These are phyloP conservation scores for Discostella stelligeroides DNA, from an alignment of 108 stramenopile species.

Conservation along the genomic window DNA sequence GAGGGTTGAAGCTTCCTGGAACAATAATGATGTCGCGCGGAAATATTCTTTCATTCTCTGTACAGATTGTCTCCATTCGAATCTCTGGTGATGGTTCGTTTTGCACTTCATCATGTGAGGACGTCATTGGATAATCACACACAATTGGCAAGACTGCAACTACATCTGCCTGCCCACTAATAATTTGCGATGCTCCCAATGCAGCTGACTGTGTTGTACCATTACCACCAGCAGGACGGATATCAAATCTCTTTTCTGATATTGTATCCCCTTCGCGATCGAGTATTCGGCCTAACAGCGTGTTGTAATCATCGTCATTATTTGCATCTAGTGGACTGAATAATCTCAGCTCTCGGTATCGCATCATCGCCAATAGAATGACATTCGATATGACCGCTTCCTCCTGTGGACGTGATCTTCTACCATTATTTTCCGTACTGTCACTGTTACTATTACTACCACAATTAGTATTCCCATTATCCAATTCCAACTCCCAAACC, in stretches of 20 bases:
- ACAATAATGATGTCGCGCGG: slow-evolving; percentile 69
- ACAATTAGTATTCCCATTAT: too few species aligned
- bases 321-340: background rate
- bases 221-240: background rate
- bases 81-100: slow-evolving; percentile 6
- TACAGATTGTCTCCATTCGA: slow-evolving; percentile 36
- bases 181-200: slow-evolving; percentile 52
- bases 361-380: slow-evolving; percentile 33
- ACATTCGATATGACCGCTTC: slow-evolving; percentile 41
- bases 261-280: slow-evolving; percentile 39
- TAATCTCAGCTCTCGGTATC: slow-evolving; percentile 9
- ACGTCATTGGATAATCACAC: background rate
- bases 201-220: slow-evolving; percentile 9
- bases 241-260: slow-evolving; percentile 13
- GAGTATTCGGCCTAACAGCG: slow-evolving; percentile 28
- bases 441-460: slow-evolving; percentile 9
- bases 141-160: slow-evolving; percentile 55
- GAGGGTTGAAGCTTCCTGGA: slow-evolving; percentile 91
- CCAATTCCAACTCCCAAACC: slow-evolving; percentile 42
- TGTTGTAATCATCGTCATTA: background rate
- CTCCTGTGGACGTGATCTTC: slow-evolving; percentile 39
- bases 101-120: background rate
- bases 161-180: slow-evolving; percentile 53
- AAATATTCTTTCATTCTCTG: slow-evolving; percentile 41
- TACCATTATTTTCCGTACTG: background rate